These are phyloP conservation scores for Dalbergia oliveri DNA, from an alignment of 306 rosid genomes.

Conservation along the genomic window DNA sequence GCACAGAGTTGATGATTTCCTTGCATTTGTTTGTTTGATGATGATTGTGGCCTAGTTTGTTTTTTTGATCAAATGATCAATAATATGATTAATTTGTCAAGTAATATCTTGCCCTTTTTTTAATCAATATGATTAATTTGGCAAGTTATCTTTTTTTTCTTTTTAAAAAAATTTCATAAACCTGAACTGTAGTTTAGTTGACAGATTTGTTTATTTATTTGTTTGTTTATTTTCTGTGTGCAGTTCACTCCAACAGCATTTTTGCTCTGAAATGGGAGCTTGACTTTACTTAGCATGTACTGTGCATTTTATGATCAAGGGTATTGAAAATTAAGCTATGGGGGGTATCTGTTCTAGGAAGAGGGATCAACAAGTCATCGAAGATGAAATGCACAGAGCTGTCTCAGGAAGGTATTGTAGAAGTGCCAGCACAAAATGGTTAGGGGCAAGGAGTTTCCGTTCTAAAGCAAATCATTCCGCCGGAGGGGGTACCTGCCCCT, in stretches of 20 bases:
- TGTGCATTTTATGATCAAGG: constrained; percentile 7
- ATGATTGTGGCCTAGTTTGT: background rate
- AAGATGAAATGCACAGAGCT: constrained; percentile 47
- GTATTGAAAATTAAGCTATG: constrained; percentile 47
- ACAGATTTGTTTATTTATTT: background rate
- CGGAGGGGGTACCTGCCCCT: constrained; percentile 60
- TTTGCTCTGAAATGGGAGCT: constrained; percentile 38
- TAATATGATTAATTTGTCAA: background rate
- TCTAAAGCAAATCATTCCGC: constrained; percentile 45
- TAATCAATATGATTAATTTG: background rate
- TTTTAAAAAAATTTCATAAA: background rate
- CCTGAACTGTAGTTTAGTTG: background rate
- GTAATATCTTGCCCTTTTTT: background rate
- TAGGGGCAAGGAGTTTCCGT: constrained; percentile 50
- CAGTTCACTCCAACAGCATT: constrained; percentile 40
- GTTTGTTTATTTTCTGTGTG: constrained; percentile 11
- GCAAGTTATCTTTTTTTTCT: background rate
- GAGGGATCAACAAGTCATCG: constrained; percentile 63
- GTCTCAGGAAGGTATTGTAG: constrained; percentile 57
- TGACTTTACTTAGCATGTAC: constrained; percentile 27
- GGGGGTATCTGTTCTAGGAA: constrained; percentile 81
- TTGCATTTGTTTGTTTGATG: background rate
- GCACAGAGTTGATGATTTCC: background rate
- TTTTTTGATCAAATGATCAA: background rate
- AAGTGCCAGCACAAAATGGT: constrained; percentile 69